Evolutionary conservation across 345 rosid species (phyloP), one percentile per base, ranked within the genome.

Genomic region (Sisymbrium altissimum): DNA sequence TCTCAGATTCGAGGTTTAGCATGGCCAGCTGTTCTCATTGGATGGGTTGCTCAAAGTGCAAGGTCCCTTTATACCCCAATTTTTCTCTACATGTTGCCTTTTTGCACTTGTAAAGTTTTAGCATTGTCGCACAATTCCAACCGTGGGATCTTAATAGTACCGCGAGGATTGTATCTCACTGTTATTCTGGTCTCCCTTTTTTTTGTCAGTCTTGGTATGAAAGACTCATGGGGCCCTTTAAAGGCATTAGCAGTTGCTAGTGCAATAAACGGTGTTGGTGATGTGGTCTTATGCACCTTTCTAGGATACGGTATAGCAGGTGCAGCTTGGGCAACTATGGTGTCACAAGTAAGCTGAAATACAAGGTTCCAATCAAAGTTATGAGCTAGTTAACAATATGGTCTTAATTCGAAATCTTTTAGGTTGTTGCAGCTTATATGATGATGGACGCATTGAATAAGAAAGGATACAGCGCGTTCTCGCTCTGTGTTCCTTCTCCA

Each of bases 271-370:
- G 88, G 82, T 62, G 58, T 87, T 63, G 99, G 97, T 73, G 93
- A 87, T 76, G 71, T 92, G 17, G 78, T 88, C 67, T 84, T 92
- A 9, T 92, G 99, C 85, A 83, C 78, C 58, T 80, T 88, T 66
- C 79, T 92, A 69, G 93, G 93, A 54, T 88, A 83, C 30, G 97
- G 97, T 49, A 89, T 92, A 56, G 92, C 90, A 58, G 99, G 99
- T 66, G 99, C 97, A 23, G 97, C 99, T 25, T 92, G 97, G 97
- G 96, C 97, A 62, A 86, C 97, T 13, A 92, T 89, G 96, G 89
- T 80, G 36, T 92, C 99, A 32, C 99, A 95, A 68, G 99, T 95
- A 86, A 61, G 75, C 64, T 62, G 36, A 45, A 50, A 61, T 9
- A 36, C 32, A 39, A 9, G 44, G 48, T 71, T 74, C 45, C 35